Conservation (phyloP, 495 filamentous ascomycete genomes). For the Glarea lozoyensis region DNA sequence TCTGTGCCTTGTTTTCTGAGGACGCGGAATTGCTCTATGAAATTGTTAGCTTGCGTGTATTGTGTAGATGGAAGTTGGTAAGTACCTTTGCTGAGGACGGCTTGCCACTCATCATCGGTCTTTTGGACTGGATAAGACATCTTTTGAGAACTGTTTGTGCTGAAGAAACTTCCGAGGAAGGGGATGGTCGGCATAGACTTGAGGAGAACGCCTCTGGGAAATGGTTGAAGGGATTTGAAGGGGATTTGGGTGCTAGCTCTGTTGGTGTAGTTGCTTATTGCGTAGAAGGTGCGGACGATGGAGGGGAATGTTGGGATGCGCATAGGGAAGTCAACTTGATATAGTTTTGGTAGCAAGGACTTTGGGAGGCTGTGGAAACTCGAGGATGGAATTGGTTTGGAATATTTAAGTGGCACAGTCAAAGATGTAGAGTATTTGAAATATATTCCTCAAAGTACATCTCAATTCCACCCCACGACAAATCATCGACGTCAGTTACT, state of each 20-base stretch:
- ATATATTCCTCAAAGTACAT: not conserved
- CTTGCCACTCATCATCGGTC: slow-evolving; percentile 76
- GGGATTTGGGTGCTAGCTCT: slow-evolving; percentile 9
- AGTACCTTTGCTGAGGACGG: slow-evolving; percentile 67
- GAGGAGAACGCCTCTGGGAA: slow-evolving; percentile 13
- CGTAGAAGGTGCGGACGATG: slow-evolving; percentile 21
- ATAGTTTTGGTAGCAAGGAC: too few species aligned
- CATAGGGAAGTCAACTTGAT: slow-evolving; percentile 17
- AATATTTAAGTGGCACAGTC: slow-evolving; percentile 14
- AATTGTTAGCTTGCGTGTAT: too few species aligned
- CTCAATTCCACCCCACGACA: not conserved
- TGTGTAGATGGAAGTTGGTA: too few species aligned
- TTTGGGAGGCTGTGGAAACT: slow-evolving; percentile 1
- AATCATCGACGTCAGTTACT: slow-evolving; percentile 4
- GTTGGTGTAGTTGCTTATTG: slow-evolving; percentile 18
- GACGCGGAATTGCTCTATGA: slow-evolving; percentile 89
- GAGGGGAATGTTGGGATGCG: slow-evolving; percentile 16
- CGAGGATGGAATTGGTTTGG: slow-evolving; percentile 7
- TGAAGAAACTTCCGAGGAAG: slow-evolving; percentile 73
- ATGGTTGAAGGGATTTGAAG: slow-evolving; percentile 13
- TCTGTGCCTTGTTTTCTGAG: slow-evolving; percentile 90
- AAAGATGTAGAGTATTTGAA: slow-evolving; percentile 12
- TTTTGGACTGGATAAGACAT: slow-evolving; percentile 80
- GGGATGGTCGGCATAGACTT: slow-evolving; percentile 46
- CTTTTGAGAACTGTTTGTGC: slow-evolving; percentile 38